These are phyloP conservation scores for Calamus simplicifolius DNA, from an alignment of 176 grass and related monocot species.

Conservation along the genomic window DNA sequence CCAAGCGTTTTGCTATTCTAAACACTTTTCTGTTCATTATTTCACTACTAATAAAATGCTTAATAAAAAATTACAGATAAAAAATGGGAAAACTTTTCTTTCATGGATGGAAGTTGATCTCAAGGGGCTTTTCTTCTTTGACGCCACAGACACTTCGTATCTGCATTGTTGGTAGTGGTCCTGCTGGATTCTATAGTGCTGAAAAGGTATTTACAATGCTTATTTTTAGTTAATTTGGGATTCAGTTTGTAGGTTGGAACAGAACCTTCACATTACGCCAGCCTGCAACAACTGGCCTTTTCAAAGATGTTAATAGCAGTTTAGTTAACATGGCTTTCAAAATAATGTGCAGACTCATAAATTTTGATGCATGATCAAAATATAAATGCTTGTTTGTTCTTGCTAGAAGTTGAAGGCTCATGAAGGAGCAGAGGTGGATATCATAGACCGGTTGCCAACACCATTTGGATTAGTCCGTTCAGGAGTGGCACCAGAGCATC, in stretches of 20 bases:
- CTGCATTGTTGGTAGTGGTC: conserved; percentile 82
- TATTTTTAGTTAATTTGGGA: too few species aligned
- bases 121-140: conserved; percentile 30
- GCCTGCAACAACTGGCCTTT: too few species aligned
- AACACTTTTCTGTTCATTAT: too few species aligned
- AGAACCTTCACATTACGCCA: not conserved
- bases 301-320: too few species aligned
- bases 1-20: too few species aligned
- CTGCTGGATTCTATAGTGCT: conserved; percentile 90
- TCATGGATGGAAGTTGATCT: conserved; percentile 16
- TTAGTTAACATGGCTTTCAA: too few species aligned
- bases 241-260: too few species aligned
- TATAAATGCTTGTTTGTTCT: too few species aligned
- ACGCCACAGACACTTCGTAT: conserved; percentile 43
- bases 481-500: conserved; percentile 91
- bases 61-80: not conserved
- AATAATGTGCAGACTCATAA: too few species aligned
- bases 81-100: conserved; percentile 15
- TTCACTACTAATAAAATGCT: too few species aligned
- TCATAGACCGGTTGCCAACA: conserved; percentile 74
- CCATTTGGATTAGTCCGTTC: conserved; percentile 86
- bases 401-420: conserved; percentile 70
- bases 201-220: conserved; percentile 38
- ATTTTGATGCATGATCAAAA: too few species aligned
- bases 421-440: conserved; percentile 50